These are phyloP conservation scores for Otatea glauca DNA, from an alignment of 176 grass and related monocot species.

Conservation along the genomic window DNA sequence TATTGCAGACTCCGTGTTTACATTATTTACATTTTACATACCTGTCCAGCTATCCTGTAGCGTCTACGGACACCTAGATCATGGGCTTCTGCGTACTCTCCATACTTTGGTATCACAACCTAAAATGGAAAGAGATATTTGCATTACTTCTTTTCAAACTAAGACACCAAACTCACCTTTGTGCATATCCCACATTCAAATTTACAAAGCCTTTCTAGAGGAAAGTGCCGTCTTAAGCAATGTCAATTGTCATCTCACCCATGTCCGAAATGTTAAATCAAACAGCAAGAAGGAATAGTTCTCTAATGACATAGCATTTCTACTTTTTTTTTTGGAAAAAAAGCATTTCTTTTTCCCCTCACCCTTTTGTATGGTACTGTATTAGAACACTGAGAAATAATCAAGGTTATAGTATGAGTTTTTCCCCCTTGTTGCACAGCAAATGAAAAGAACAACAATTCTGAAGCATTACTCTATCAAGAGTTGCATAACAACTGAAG, in stretches of 20 bases:
- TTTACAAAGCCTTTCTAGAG: not conserved
- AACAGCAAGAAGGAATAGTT: conserved; percentile 12
- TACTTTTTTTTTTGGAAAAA: not conserved
- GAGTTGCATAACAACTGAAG: not conserved
- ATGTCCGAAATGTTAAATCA: conserved; percentile 27
- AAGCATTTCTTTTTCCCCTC: not conserved
- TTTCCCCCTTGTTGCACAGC: not conserved
- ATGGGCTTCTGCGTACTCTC: conserved; percentile 70
- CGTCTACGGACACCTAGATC: conserved; percentile 66
- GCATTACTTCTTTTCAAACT: conserved; percentile 16
- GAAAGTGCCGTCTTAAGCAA: not conserved
- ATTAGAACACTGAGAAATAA: not conserved
- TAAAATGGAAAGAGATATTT: conserved; percentile 42
- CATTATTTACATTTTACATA: conserved; percentile 42
- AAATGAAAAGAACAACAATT: conserved; percentile 8
- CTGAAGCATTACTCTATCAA: conserved; percentile 11
- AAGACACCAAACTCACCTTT: not conserved
- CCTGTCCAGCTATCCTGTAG: conserved; percentile 83
- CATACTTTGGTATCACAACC: conserved; percentile 88
- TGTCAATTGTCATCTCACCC: not conserved
- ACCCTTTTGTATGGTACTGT: not conserved
- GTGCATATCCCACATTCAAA: conserved; percentile 1
- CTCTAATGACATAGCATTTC: not conserved
- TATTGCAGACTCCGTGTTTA: not conserved
- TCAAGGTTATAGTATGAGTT: not conserved